Base-by-base conservation (phyloP, 2,329 filamentous ascomycete species). In the Aureobasidium sp. region DNA sequence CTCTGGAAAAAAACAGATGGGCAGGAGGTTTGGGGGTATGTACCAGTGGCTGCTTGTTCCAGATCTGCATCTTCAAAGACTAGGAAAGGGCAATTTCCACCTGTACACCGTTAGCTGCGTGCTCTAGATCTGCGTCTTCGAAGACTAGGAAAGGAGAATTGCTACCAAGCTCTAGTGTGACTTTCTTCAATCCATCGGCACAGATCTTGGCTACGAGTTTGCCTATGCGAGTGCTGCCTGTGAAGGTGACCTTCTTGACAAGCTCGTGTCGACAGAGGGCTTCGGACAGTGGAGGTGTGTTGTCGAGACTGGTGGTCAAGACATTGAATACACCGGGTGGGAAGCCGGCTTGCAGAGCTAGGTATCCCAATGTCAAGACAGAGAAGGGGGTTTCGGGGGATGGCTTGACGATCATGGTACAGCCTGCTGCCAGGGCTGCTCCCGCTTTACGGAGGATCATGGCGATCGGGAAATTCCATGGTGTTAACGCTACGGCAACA, bases 341-440 rank as follows among this genome's bases (percentile, higher is more conserved):
- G 63, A 87, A 82, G 0, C 82, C 82, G 3, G 82, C 82, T 49
- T 79, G 73, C 49, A 76, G 72, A 11, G 83, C 83, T 34, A 86
- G 71, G 69, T 78, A 69, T 8, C 77, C 83, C n/a, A 86, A 69
- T 2, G 79, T 77, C 16, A 86, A 71, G 0, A 81, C 79, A 2
- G 81, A 81, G 37, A 86, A 76, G 0, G 84, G 83, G 1, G 83
- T 86, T 71, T 90, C 87, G 0, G 87, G 87, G 4, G 84, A 86
- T 2, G 87, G 86, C 74, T 90, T 90, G 44, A 81, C 75, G 32
- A 92, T 79, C 84, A 92, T 89, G 1, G 87, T 86, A 69, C 87
- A 90, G 1, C 87, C 87, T 3, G 87, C 87, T 1, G 87, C 87
- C 42, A 90, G 73, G 1, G 87, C 87, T 7, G 86, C 85, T 52